Percentiles rank a stretch among this genome's conserved stretches.
These are phyloP conservation scores for Raffaelea albimanens DNA, from an alignment of 2,329 filamentous ascomycete genomes.

Conservation along the genomic window DNA sequence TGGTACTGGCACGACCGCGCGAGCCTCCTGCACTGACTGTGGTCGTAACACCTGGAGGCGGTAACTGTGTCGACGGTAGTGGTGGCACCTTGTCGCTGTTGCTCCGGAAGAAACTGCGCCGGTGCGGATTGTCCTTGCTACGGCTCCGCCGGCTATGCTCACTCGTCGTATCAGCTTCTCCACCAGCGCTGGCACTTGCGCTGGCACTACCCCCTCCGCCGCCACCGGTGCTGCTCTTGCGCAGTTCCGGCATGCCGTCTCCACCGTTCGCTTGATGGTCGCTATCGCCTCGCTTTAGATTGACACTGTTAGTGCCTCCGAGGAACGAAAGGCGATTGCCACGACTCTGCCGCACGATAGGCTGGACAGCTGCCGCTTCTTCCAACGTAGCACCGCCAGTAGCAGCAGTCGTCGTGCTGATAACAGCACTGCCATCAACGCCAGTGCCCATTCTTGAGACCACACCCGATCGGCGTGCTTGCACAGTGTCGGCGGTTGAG, in stretches of 20 bases:
- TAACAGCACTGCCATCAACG: neutral
- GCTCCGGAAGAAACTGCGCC: slow-evolving; percentile 35
- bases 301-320: slow-evolving; percentile 32
- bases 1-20: too few species aligned
- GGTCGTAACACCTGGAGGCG: neutral
- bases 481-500: slow-evolving; percentile 28
- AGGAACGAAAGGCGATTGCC: slow-evolving; percentile 49
- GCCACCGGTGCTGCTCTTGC: slow-evolving; percentile 10
- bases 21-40: neutral
- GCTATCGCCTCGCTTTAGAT: slow-evolving; percentile 10
- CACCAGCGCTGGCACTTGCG: slow-evolving; percentile 12
- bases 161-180: slow-evolving; percentile 20
- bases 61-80: slow-evolving; percentile 1
- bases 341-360: slow-evolving; percentile 39
- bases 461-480: slow-evolving; percentile 18
- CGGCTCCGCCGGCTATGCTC: slow-evolving; percentile 10
- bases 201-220: too few species aligned
- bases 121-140: slow-evolving; percentile 25
- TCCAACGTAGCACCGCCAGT: slow-evolving; percentile 19
- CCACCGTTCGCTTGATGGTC: slow-evolving; percentile 8
- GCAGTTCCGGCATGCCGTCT: slow-evolving; percentile 5
- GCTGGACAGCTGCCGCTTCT: slow-evolving; percentile 40
- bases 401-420: neutral
- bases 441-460: slow-evolving; percentile 21
- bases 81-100: slow-evolving; percentile 4